These are phyloP conservation scores for Mycena metata DNA, from an alignment of 768 basidiomycete genomes.

Conservation along the genomic window DNA sequence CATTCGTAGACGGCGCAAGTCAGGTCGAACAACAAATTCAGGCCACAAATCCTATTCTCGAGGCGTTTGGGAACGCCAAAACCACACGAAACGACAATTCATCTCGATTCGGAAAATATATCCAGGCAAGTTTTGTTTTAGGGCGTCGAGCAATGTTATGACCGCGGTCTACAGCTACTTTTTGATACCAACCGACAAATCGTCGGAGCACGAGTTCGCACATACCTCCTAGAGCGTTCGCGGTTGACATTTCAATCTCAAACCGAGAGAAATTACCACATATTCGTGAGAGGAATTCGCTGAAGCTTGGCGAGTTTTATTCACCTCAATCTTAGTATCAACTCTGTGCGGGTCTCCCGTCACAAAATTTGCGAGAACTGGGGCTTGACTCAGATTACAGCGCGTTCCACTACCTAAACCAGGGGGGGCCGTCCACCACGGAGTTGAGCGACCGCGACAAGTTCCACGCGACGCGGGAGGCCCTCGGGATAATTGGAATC, in stretches of 20 bases:
- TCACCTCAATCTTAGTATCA: conserved; percentile 68
- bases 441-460: conserved; percentile 97
- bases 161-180: conserved; percentile 79
- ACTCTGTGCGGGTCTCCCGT: conserved; percentile 94
- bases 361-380: conserved; percentile 95
- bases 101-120: conserved; percentile 99
- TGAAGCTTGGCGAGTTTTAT: too few species aligned
- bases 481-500: conserved; percentile 96
- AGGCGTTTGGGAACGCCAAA: conserved; percentile 99
- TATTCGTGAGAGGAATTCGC: conserved; percentile 63
- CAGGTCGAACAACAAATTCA: conserved; percentile 98
- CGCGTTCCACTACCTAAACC: conserved; percentile 93
- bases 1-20: conserved; percentile 87
- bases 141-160: conserved; percentile 11
- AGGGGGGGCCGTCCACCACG: conserved; percentile 91
- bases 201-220: conserved; percentile 96
- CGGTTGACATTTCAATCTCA: conserved; percentile 97
- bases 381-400: conserved; percentile 88
- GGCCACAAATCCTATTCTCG: conserved; percentile 98
- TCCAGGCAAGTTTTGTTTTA: conserved; percentile 74
- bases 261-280: conserved; percentile 98
- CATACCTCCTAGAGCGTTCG: conserved; percentile 97
- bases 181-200: conserved; percentile 97
- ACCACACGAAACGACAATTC: conserved; percentile 99
- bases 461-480: conserved; percentile 92